These are phyloP conservation scores for Candida chauliodis DNA, from an alignment of 805 yeast species.

Conservation along the genomic window DNA sequence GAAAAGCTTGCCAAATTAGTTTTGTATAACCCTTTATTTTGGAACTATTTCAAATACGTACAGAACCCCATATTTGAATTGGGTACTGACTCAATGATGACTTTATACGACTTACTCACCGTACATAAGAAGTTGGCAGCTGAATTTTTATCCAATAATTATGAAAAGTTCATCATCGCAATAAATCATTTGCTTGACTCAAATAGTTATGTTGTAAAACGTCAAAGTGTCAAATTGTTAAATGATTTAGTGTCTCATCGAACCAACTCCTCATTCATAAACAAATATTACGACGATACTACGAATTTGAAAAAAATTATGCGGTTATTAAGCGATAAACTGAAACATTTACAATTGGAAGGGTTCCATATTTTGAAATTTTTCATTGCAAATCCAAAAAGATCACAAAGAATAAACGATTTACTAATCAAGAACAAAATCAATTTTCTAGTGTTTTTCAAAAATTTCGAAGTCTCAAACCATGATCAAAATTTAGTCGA, in stretches of 20 bases:
- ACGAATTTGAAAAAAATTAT: conserved; percentile 82
- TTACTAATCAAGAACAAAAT: conserved; percentile 80
- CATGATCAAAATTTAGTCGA: conserved; percentile 67
- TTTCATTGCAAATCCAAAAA: conserved; percentile 94
- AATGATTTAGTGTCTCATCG: conserved; percentile 69
- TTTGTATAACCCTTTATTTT: conserved; percentile 57
- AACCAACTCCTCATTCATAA: conserved; percentile 68
- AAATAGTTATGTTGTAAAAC: conserved; percentile 83
- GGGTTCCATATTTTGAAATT: conserved; percentile 92
- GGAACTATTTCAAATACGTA: conserved; percentile 82
- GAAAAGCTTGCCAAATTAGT: conserved; percentile 65
- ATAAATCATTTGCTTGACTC: conserved; percentile 72
- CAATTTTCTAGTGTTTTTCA: conserved; percentile 67
- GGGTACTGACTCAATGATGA: conserved; percentile 84
- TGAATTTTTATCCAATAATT: conserved; percentile 62
- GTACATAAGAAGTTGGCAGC: conserved; percentile 65
- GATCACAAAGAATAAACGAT: conserved; percentile 74
- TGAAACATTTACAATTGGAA: conserved; percentile 83
- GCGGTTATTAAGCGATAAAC: conserved; percentile 82
- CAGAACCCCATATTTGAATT: conserved; percentile 78
- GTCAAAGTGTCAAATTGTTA: conserved; percentile 80
- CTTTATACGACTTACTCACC: conserved; percentile 67
- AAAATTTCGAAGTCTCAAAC: conserved; percentile 57
- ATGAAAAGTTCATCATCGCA: conserved; percentile 52
- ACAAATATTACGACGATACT: conserved; percentile 72